These are phyloP conservation scores for Ceratobasidium sp. DNA, from an alignment of 1,284 basidiomycete species.

Conservation along the genomic window DNA sequence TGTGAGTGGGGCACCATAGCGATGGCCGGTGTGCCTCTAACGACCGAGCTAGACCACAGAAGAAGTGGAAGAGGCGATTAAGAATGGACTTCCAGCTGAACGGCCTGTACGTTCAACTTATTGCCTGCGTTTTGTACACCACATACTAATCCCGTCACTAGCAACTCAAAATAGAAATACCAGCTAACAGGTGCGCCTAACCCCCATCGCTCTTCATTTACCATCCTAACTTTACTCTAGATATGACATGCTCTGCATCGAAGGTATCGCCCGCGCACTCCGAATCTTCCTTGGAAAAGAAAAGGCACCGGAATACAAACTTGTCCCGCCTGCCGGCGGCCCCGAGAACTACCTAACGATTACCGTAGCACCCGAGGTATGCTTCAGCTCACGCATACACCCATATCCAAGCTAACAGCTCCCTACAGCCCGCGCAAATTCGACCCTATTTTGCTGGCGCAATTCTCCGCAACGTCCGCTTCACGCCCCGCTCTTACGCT, in stretches of 20 bases:
- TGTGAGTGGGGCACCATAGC: slow-evolving; percentile 61
- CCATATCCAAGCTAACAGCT: neutral
- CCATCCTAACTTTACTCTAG: slow-evolving; percentile 60
- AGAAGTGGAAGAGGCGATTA: slow-evolving; percentile 83
- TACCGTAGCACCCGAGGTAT: slow-evolving; percentile 74
- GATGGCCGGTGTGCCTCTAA: slow-evolving; percentile 1
- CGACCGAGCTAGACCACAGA: slow-evolving; percentile 76
- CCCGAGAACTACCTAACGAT: slow-evolving; percentile 74
- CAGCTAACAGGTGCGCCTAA: slow-evolving; percentile 82
- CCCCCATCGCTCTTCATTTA: slow-evolving; percentile 3
- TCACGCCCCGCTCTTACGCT: slow-evolving; percentile 90
- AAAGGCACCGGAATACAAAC: slow-evolving; percentile 76
- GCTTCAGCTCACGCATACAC: slow-evolving; percentile 51
- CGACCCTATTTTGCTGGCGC: slow-evolving; percentile 93
- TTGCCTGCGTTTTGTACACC: slow-evolving; percentile 40
- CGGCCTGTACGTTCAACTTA: slow-evolving; percentile 68
- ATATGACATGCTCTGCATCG: slow-evolving; percentile 97
- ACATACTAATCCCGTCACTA: slow-evolving; percentile 54
- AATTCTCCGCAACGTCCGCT: slow-evolving; percentile 88
- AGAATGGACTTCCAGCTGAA: slow-evolving; percentile 83
- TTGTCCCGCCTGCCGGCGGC: slow-evolving; percentile 74
- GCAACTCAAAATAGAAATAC: slow-evolving; percentile 99
- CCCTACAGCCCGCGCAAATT: slow-evolving; percentile 76
- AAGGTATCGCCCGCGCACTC: slow-evolving; percentile 92
- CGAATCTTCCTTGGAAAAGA: slow-evolving; percentile 85